Base-by-base conservation (phyloP, 2,329 filamentous ascomycete genomes). In the Penicillium sclerotiorum region DNA sequence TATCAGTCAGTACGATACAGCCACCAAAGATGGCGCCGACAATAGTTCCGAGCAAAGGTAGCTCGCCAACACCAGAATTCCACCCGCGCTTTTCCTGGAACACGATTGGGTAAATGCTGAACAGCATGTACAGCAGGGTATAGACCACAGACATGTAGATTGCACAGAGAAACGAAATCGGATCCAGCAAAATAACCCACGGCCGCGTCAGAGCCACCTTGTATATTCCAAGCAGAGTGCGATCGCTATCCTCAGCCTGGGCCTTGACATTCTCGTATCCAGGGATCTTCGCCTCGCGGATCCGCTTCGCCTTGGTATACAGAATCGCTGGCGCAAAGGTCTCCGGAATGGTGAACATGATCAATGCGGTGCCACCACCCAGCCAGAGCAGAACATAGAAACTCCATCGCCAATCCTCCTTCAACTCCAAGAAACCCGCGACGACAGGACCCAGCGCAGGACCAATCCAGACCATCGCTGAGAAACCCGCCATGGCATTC, bases 291-390 rank as follows among this genome's bases (percentile, higher is more conserved):
- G 75, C 64, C 8, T 66, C 63, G 4, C 79, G 70, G 25, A 86
- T 75, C 4, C 81, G 73, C 38, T 66, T 66, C 1, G 83, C 83
- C 56, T 83, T 83, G 53, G 77, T 73, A 1, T 73, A 63, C 20
- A 86, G 69, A 4, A 86, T 72, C 4, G 70, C 75, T 0, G 73
- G 75, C 0, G 73, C 73, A 28, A 78, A 77, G 0, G 83, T 85
- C 59, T 85, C 82, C 1, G 82, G 83, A 7, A 85, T 78, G 0
- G 80, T 80, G 45, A 84, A 71, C 75, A 84, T 78, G 3, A 81
- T 47, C 6, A 73, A 17, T 5, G 67, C 58, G 1, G 70, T 68
- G 15, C 53, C 55, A 8, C 58, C 71, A 4, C 64, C 67, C 5
- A 75, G 47, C 72, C 69, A 74, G 4, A 75, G 59, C 4, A 76